These are phyloP conservation scores for Cercophora samala DNA, from an alignment of 495 filamentous ascomycete species.

Conservation along the genomic window DNA sequence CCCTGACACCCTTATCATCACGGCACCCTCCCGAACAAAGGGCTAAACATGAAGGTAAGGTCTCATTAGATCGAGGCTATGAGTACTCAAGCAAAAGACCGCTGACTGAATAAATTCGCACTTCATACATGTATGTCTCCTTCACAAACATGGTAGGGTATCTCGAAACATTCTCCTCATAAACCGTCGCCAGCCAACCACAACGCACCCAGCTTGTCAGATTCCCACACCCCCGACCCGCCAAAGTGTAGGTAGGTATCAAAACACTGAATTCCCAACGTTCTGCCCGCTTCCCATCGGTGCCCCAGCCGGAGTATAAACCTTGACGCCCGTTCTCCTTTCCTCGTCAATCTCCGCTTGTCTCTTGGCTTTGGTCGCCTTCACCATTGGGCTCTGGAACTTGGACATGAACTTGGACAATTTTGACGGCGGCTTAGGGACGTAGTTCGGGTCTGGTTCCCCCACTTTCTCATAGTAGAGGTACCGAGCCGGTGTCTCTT, in stretches of 20 bases:
- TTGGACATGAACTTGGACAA: constrained; percentile 21
- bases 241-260: too few relatives aligned
- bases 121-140: too few relatives aligned
- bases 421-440: constrained; percentile 21
- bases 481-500: constrained; percentile 7
- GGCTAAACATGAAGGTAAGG: too few relatives aligned
- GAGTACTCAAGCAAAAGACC: too few relatives aligned
- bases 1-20: too few relatives aligned
- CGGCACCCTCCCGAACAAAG: too few relatives aligned
- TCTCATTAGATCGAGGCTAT: too few relatives aligned
- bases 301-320: not conserved
- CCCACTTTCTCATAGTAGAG: constrained; percentile 8
- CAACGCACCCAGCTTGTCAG: too few relatives aligned
- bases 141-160: too few relatives aligned
- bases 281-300: constrained; percentile 22
- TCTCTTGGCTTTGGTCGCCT: constrained; percentile 7
- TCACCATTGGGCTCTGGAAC: constrained; percentile 24
- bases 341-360: constrained; percentile 17
- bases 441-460: constrained; percentile 16
- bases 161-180: too few relatives aligned
- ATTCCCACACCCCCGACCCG: not conserved
- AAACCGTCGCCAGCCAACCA: too few relatives aligned
- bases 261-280: not conserved
- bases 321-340: constrained; percentile 19
- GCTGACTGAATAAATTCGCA: too few relatives aligned